phyloP scores from a whole-genome alignment of 345 rosid genomes.

The Capsella bursapastoris region DNA sequence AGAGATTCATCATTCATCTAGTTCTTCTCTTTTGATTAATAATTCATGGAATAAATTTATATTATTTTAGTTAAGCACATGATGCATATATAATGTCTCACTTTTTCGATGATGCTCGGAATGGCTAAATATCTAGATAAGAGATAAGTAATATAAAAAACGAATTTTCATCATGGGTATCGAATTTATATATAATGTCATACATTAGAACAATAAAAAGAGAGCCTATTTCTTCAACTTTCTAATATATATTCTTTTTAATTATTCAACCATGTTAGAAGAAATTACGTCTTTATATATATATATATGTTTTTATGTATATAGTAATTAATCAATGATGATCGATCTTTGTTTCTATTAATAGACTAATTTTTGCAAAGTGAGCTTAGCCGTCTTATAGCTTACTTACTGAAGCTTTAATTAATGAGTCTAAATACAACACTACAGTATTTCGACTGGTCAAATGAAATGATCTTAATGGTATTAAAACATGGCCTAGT shows the following conservation, averaged over 20 bases:
- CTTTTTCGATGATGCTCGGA: slow-evolving; percentile 8
- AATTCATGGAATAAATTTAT: neutral
- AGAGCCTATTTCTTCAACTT: slow-evolving; percentile 26
- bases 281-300: neutral
- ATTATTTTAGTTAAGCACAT: slow-evolving; percentile 1
- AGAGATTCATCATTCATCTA: neutral
- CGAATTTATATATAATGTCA: slow-evolving; percentile 32
- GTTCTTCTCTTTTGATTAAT: neutral
- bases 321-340: too few species aligned
- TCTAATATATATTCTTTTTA: neutral
- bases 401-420: too few species aligned
- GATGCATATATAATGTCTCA: slow-evolving; percentile 1
- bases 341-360: too few species aligned
- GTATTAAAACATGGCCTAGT: too few species aligned
- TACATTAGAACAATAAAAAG: slow-evolving; percentile 11
- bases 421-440: too few species aligned
- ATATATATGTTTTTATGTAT: too few species aligned
- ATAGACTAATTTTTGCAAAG: too few species aligned
- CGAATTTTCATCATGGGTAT: slow-evolving; percentile 29
- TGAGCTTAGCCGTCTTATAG: too few species aligned
- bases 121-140: slow-evolving; percentile 31
- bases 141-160: neutral
- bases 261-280: neutral
- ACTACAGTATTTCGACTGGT: too few species aligned
- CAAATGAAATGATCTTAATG: too few species aligned